These are phyloP conservation scores for Petunia hybrid DNA, from an alignment of 305 asterid genomes.

Conservation along the genomic window DNA sequence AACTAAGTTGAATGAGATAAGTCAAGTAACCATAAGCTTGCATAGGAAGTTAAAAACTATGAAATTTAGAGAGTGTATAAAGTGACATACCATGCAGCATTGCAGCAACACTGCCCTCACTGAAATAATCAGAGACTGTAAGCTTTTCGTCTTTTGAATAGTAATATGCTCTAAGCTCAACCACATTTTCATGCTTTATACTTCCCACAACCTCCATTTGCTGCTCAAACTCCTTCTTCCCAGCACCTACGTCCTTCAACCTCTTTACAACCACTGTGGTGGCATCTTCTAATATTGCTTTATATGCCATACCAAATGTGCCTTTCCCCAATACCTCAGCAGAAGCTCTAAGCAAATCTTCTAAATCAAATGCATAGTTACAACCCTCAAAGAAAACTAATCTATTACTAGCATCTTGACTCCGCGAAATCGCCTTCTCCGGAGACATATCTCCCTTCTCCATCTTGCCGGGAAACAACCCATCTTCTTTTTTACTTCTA, in stretches of 20 bases:
- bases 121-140: slow-evolving; percentile 78
- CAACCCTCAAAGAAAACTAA: slow-evolving; percentile 91
- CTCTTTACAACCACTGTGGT: slow-evolving; percentile 89
- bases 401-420: slow-evolving; percentile 74
- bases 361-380: slow-evolving; percentile 83
- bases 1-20: not conserved
- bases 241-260: slow-evolving; percentile 83
- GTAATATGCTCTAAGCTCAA: slow-evolving; percentile 89
- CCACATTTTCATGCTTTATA: slow-evolving; percentile 84
- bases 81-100: slow-evolving; percentile 70
- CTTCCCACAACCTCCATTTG: slow-evolving; percentile 79
- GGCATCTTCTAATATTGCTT: slow-evolving; percentile 86
- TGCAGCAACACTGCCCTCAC: slow-evolving; percentile 76
- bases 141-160: slow-evolving; percentile 96
- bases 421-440: slow-evolving; percentile 75
- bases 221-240: slow-evolving; percentile 87
- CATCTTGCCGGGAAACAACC: slow-evolving; percentile 59
- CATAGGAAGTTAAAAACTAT: not conserved
- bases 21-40: too few relatives aligned
- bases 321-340: slow-evolving; percentile 97
- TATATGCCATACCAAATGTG: slow-evolving; percentile 79
- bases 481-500: slow-evolving; percentile 49
- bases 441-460: slow-evolving; percentile 82
- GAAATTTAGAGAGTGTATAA: slow-evolving; percentile 15
- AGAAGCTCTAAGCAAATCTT: slow-evolving; percentile 93